Conservation (phyloP, 345 rosid genomes). For the Gossypioides kirkii region DNA sequence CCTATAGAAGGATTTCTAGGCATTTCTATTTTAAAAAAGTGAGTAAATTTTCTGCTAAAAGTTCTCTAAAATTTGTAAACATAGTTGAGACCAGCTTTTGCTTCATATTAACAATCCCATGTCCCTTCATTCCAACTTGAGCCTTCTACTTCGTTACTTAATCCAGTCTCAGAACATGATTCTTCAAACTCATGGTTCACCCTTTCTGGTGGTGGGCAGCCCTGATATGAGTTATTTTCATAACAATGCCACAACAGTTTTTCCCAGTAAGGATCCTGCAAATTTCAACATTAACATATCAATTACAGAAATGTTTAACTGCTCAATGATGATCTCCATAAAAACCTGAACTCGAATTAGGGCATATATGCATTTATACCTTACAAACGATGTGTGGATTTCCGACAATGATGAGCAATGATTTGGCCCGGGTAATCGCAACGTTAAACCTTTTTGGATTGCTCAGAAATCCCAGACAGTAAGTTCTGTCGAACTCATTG, state of each 20-base stretch:
- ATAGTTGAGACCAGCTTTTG: not conserved
- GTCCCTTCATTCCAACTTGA: not conserved
- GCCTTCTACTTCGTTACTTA: constrained; percentile 4
- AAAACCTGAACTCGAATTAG: not conserved
- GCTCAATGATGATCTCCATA: not conserved
- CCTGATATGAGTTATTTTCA: constrained; percentile 43
- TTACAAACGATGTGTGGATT: constrained; percentile 51
- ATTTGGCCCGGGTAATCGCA: constrained; percentile 47
- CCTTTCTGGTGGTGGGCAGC: constrained; percentile 43
- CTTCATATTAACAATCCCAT: not conserved
- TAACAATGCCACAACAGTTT: constrained; percentile 42
- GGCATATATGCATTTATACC: constrained; percentile 22
- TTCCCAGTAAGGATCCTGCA: constrained; percentile 48
- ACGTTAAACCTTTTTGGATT: constrained; percentile 60
- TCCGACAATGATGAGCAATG: constrained; percentile 47
- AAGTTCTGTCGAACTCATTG: constrained; percentile 37
- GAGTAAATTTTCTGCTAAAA: too few relatives aligned
- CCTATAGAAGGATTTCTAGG: too few relatives aligned
- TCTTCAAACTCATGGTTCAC: constrained; percentile 2
- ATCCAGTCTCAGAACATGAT: not conserved
- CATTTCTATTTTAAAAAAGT: too few relatives aligned
- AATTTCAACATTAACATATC: not conserved
- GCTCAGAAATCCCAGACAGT: constrained; percentile 47
- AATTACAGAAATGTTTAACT: not conserved
- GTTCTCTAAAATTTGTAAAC: too few relatives aligned